Evolutionary conservation across 345 rosid species (phyloP), one percentile per base, ranked within the genome.

Genomic region (Syzygium jambos): DNA sequence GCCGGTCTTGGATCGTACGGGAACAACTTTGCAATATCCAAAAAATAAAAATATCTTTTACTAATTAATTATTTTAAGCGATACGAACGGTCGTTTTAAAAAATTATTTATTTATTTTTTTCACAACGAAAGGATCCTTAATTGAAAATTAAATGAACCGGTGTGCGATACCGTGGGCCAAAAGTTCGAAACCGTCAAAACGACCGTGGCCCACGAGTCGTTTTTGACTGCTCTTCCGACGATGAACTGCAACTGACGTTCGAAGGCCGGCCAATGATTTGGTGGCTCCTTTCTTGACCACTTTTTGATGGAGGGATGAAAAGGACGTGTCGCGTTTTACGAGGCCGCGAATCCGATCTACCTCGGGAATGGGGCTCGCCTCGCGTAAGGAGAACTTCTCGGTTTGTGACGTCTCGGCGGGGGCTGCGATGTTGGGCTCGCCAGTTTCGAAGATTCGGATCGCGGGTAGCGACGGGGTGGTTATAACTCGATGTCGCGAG

Each of bases 391-490:
- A 61, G 30, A 61, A 61, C 17, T 61, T 61, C 16, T 12, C 3
- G 6, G 2, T 27, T 59, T 59, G 3, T 13, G 27, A 15, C 14
- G 12, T 59, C 65, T 59, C 41, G 41, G 41, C 4, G 41, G 41
- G 41, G 41, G 41, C 41, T 3, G 41, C 41, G 41, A 38, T 38
- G 41, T 38, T 3, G 41, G 11, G n/a, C 61, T 22, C n/a, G 61
- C 12, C n/a, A 8, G 6, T 22, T 3, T 55, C 11, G 9, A 8
- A 9, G 12, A 56, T 22, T 56, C 5, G 5, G 9, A 3, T 23
- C n/a, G 12, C 3, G 5, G 0, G 12, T 17, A 6, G 25, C 19
- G 4, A 11, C 5, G 5, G 12, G 9, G 12, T 17, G 21, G 1
- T 34, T 17, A 17, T 9, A 8, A 34, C 25, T 17, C 1, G 11